Conservation (phyloP, 2,329 filamentous ascomycete genomes). For the Ophiostoma piceae region DNA sequence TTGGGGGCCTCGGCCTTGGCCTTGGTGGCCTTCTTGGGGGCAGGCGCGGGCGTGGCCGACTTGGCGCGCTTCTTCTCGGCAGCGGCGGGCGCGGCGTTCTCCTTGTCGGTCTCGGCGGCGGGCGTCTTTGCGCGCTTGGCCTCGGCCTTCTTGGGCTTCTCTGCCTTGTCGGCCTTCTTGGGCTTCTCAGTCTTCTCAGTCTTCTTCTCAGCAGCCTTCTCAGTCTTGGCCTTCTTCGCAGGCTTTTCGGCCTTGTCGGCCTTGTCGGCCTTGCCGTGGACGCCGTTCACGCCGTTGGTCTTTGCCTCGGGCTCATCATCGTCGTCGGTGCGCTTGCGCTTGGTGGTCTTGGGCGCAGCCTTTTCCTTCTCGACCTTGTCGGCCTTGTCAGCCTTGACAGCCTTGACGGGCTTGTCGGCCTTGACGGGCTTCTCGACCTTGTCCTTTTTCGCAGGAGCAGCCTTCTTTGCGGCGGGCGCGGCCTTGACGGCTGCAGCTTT, state of each 20-base stretch:
- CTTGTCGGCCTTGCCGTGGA: not conserved
- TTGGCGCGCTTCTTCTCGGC: slow-evolving; percentile 22
- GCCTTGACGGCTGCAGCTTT: slow-evolving; percentile 20
- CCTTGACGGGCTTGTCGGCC: slow-evolving; percentile 22
- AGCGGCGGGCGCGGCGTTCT: slow-evolving; percentile 25
- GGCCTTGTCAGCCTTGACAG: slow-evolving; percentile 21
- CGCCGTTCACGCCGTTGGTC: slow-evolving; percentile 22
- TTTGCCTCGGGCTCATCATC: slow-evolving; percentile 25
- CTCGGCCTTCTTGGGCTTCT: slow-evolving; percentile 26
- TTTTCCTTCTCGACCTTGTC: slow-evolving; percentile 22
- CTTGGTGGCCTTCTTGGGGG: slow-evolving; percentile 8
- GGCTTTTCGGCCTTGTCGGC: not conserved
- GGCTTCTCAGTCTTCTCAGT: slow-evolving; percentile 26
- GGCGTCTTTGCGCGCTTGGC: slow-evolving; percentile 21
- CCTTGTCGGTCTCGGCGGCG: slow-evolving; percentile 23
- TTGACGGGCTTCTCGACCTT: slow-evolving; percentile 20
- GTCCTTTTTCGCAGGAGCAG: slow-evolving; percentile 33
- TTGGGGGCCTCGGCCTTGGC: slow-evolving; percentile 10
- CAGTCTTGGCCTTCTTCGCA: slow-evolving; percentile 18
- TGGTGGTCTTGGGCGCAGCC: slow-evolving; percentile 22
- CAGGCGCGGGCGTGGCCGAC: slow-evolving; percentile 20
- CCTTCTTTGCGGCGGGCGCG: slow-evolving; percentile 31
- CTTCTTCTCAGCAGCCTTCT: slow-evolving; percentile 23
- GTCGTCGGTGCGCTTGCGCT: slow-evolving; percentile 23
- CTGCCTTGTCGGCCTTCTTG: slow-evolving; percentile 15